phyloP scores from a whole-genome alignment of 2,329 filamentous ascomycete genomes.

The Furcasterigmium furcatum region DNA sequence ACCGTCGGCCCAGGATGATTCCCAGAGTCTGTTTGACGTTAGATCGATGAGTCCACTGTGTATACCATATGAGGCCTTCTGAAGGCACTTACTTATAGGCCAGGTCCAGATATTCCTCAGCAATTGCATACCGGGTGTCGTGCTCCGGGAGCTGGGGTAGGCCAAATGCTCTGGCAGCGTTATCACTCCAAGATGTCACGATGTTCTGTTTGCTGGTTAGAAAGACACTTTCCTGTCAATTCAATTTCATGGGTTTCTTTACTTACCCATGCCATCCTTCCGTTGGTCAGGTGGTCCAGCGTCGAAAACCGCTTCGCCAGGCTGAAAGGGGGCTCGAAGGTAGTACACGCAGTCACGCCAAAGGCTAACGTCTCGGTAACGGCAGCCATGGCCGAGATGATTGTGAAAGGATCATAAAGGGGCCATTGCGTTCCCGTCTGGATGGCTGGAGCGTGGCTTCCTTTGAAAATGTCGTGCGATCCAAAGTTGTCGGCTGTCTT shows the following conservation, averaged over 20 bases:
- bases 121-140: slow-evolving; percentile 4
- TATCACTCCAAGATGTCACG: slow-evolving; percentile 6
- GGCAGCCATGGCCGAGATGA: slow-evolving; percentile 41
- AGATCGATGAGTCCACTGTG: slow-evolving; percentile 6
- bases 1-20: slow-evolving; percentile 8
- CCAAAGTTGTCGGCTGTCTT: slow-evolving; percentile 22
- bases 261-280: slow-evolving; percentile 5
- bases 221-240: background rate
- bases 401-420: slow-evolving; percentile 14
- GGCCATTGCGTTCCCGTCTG: slow-evolving; percentile 1
- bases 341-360: slow-evolving; percentile 4
- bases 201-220: background rate
- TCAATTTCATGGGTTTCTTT: no score
- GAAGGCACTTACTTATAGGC: slow-evolving; percentile 2
- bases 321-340: slow-evolving; percentile 5
- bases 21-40: slow-evolving; percentile 6
- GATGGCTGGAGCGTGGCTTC: background rate
- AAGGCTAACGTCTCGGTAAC: slow-evolving; percentile 25
- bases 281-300: slow-evolving; percentile 4
- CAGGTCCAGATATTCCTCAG: slow-evolving; percentile 2
- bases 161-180: slow-evolving; percentile 2
- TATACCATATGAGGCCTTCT: background rate
- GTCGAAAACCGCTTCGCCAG: slow-evolving; percentile 4
- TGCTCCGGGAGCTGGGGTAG: slow-evolving; percentile 3
- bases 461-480: slow-evolving; percentile 42